These are phyloP conservation scores for Ceratobasidium sp. DNA, from an alignment of 1,284 basidiomycete species.

Conservation along the genomic window DNA sequence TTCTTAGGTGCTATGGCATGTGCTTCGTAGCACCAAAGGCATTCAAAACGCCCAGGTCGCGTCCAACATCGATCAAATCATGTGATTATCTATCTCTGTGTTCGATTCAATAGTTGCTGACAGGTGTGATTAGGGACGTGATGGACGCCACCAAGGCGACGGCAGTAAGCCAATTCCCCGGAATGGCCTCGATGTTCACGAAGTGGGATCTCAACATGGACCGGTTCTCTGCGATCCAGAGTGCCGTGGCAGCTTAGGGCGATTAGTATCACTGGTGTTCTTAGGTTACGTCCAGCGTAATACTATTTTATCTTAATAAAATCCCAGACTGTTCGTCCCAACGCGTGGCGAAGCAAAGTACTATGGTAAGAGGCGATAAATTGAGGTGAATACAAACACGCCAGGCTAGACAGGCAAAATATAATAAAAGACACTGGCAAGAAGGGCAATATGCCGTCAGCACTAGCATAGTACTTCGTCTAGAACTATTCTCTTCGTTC, in stretches of 20 bases:
- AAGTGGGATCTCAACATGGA: background rate
- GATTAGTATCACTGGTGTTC: too few species aligned
- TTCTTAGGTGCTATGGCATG: background rate
- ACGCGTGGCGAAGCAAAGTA: too few species aligned
- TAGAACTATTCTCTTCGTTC: too few species aligned
- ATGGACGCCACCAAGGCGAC: background rate
- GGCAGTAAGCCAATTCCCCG: background rate
- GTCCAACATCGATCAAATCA: constrained; percentile 3
- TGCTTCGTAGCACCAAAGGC: constrained; percentile 25
- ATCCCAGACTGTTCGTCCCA: too few species aligned
- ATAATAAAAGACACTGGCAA: too few species aligned
- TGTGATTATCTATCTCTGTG: background rate
- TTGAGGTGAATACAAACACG: too few species aligned
- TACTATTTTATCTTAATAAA: too few species aligned
- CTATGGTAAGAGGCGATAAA: too few species aligned
- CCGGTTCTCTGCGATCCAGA: background rate
- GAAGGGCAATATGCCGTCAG: background rate
- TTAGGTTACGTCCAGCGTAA: too few species aligned
- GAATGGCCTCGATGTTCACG: background rate
- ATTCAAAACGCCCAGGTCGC: background rate
- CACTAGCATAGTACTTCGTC: background rate
- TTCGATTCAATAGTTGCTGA: background rate
- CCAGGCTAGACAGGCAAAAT: too few species aligned
- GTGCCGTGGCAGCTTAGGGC: background rate
- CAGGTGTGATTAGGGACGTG: background rate